Conservation (phyloP, 768 basidiomycete genomes). For the Pisolithus microcarpus region DNA sequence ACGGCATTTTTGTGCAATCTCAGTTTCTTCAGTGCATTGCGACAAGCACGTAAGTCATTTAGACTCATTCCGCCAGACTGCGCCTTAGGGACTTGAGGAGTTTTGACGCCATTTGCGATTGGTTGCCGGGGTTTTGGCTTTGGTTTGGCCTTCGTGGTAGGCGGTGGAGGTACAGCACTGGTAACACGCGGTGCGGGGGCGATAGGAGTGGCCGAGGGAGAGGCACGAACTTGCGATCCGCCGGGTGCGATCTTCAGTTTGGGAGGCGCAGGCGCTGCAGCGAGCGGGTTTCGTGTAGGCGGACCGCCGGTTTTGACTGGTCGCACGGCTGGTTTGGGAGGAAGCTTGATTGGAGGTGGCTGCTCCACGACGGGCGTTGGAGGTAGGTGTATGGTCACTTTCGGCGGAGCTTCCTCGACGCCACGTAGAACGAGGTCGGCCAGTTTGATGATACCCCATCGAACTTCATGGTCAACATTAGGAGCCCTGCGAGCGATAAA, state of each 20-base stretch:
- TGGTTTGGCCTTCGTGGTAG: slow-evolving; percentile 20
- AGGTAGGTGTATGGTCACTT: slow-evolving; percentile 76
- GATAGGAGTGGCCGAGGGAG: slow-evolving; percentile 14
- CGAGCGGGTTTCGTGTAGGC: slow-evolving; percentile 23
- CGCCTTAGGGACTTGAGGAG: slow-evolving; percentile 55
- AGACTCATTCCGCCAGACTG: slow-evolving; percentile 71
- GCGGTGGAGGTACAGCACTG: slow-evolving; percentile 15
- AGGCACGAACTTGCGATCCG: slow-evolving; percentile 7
- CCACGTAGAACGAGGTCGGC: slow-evolving; percentile 84
- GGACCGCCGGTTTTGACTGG: slow-evolving; percentile 30
- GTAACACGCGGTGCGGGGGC: slow-evolving; percentile 1
- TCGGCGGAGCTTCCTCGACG: slow-evolving; percentile 76
- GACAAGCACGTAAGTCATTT: slow-evolving; percentile 68
- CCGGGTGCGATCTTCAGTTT: slow-evolving; percentile 47
- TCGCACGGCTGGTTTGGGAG: slow-evolving; percentile 32
- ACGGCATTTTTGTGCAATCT: slow-evolving; percentile 63
- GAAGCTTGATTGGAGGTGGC: slow-evolving; percentile 49
- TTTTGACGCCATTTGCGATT: slow-evolving; percentile 24
- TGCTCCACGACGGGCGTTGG: slow-evolving; percentile 64
- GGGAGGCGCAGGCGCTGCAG: slow-evolving; percentile 31
- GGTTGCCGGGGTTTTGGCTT: slow-evolving; percentile 19
- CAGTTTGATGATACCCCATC: slow-evolving; percentile 86
- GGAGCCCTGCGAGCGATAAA: slow-evolving; percentile 43
- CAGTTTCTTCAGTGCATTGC: slow-evolving; percentile 75
- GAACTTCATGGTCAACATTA: slow-evolving; percentile 79